Base-by-base conservation (phyloP, 257 asterid genomes). In the Buddleja alternifolia region DNA sequence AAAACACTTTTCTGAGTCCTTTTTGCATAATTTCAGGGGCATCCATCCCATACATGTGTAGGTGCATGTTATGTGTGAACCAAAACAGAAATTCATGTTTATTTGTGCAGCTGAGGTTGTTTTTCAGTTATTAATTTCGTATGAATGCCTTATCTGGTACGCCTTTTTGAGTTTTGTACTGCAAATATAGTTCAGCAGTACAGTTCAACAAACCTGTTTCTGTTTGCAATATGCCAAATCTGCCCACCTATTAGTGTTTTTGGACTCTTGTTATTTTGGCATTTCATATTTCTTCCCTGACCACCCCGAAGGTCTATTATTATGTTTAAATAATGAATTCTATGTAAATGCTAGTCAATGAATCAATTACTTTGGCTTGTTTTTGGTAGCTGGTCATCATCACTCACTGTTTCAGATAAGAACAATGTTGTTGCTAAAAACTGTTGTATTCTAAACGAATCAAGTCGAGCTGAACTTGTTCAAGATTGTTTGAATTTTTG, bases 31-130 rank as follows among this genome's bases (percentile, higher is more conserved):
- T 42, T 72, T 20, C 12, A 51, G 73, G 71, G 32, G 46, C 32
- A 16, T 40, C 46, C 57, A 37, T 23, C 12, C 7, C 2, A 53
- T 17, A 48, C 57, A 10, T 55, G 50, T 39, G 32, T 29, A 57
- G 25, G 1, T 56, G 66, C 64, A 70, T 73, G 67, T 70, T 48
- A 32, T n/a, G 4, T 67, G 71, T 25, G 69, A 50, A 16, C 52
- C 14, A 39, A 52, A 60, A 46, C 73, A 66, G 72, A 78, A 70
- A 42, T 25, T 21, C 80, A 75, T 82, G 80, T 44, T 53, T 21
- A 55, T 20, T 58, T 69, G 70, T 75, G 75, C 73, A 57, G 52
- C 75, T 72, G 56, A 61, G 46, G 66, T 37, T 61, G 70, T 24
- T 44, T 41, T 60, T 24, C 21, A 37, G 36, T 70, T 39, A n/a